phyloP scores from a whole-genome alignment of 768 basidiomycete genomes.

The Russula earlei region DNA sequence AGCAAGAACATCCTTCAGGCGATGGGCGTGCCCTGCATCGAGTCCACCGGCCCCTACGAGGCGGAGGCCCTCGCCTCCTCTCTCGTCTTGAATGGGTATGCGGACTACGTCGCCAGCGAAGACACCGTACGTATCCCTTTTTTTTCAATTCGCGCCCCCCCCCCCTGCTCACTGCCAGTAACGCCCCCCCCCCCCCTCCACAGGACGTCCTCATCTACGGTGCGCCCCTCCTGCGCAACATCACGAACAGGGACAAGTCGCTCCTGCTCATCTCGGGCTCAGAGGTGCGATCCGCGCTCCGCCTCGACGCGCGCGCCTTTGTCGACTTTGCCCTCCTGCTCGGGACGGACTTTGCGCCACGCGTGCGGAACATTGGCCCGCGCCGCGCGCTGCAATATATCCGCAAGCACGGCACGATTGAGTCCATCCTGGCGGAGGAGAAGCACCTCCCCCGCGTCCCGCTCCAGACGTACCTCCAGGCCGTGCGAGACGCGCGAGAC shows the following conservation, averaged over 20 bases:
- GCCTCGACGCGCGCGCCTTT: conserved; percentile 48
- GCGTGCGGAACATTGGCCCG: conserved; percentile 79
- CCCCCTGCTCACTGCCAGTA: neutral
- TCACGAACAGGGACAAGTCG: conserved; percentile 51
- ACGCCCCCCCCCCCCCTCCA: neutral
- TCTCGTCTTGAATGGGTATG: conserved; percentile 61
- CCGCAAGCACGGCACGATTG: conserved; percentile 60
- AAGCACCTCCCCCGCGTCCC: conserved; percentile 40
- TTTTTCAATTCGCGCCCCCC: conserved; percentile 16
- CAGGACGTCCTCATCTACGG: conserved; percentile 82
- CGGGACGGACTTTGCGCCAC: conserved; percentile 84
- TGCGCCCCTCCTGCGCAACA: conserved; percentile 71
- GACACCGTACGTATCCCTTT: conserved; percentile 48
- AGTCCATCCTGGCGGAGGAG: conserved; percentile 48
- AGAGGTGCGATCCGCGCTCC: conserved; percentile 47
- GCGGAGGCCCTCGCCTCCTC: conserved; percentile 81
- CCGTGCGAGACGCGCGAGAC: conserved; percentile 50
- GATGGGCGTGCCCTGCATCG: conserved; percentile 78
- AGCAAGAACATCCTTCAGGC: conserved; percentile 57
- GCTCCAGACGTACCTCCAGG: conserved; percentile 46
- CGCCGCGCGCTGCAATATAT: conserved; percentile 69
- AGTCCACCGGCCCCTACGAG: conserved; percentile 60
- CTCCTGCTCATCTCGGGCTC: conserved; percentile 56
- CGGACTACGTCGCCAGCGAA: conserved; percentile 86
- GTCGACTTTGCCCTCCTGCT: conserved; percentile 82